These are phyloP conservation scores for Geranomyces michiganensis DNA, from an alignment of 192 early-diverging fungal genomes.

Conservation along the genomic window DNA sequence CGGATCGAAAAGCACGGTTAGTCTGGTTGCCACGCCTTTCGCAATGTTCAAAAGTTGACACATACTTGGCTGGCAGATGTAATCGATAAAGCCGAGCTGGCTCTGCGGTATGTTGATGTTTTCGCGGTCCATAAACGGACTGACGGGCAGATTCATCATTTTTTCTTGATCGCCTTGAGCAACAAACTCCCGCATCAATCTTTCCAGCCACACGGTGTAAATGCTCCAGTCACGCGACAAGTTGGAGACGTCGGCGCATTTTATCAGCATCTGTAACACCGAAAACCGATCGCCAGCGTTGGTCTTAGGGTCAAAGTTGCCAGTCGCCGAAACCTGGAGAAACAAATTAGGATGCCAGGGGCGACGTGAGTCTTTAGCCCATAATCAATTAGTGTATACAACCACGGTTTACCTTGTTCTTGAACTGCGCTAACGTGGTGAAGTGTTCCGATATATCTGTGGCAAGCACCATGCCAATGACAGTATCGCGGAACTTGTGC, in stretches of 20 bases:
- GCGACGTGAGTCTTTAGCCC: neutral
- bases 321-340: constrained; percentile 20
- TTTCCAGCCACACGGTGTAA: constrained; percentile 51
- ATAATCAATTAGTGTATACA: neutral
- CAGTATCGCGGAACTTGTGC: constrained; percentile 43
- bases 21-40: neutral
- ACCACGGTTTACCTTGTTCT: constrained; percentile 48
- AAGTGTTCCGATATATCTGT: constrained; percentile 62
- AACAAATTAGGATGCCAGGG: neutral
- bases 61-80: constrained; percentile 38
- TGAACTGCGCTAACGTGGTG: constrained; percentile 57
- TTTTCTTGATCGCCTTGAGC: constrained; percentile 57
- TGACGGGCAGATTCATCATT: constrained; percentile 44
- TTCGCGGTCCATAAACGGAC: constrained; percentile 55
- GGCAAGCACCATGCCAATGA: constrained; percentile 54
- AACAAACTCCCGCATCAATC: constrained; percentile 59
- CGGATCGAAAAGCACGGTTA: neutral
- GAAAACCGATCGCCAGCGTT: constrained; percentile 39
- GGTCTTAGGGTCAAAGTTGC: constrained; percentile 7
- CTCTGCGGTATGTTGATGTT: constrained; percentile 60
- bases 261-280: constrained; percentile 52
- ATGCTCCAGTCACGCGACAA: constrained; percentile 43
- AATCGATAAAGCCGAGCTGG: constrained; percentile 63
- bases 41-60: neutral
- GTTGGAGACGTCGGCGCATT: constrained; percentile 63